Evolutionary conservation across 2,329 filamentous ascomycete species (phyloP).

Genomic region (Trichoderma oligosporum): DNA sequence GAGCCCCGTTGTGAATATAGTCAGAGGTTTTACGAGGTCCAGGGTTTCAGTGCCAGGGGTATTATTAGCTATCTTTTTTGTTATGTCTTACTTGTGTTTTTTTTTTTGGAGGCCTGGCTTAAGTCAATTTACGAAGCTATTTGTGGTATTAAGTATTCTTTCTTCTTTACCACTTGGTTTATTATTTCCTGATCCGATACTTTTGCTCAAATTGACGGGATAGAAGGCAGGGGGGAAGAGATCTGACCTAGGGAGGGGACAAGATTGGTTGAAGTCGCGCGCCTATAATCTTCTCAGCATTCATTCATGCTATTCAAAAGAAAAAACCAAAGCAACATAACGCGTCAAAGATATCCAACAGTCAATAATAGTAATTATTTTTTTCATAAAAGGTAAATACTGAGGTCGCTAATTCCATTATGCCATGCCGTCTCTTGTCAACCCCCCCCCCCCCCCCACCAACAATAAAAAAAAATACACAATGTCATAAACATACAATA

Average conservation of each 20-base stretch:
- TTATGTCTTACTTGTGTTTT: background rate
- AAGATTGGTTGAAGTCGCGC: background rate
- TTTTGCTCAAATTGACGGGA: background rate
- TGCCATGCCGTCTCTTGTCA: background rate
- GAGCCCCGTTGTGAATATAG: constrained; percentile 1
- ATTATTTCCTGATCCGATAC: background rate
- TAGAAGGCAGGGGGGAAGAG: background rate
- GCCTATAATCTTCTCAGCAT: background rate
- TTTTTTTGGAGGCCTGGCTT: background rate
- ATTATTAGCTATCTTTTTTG: constrained; percentile 6
- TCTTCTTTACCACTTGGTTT: background rate
- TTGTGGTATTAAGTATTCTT: background rate
- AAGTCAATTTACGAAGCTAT: no score
- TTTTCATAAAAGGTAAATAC: background rate
- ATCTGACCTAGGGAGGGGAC: background rate
- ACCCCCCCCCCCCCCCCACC: no score
- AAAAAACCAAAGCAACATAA: no score
- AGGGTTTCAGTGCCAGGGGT: constrained; percentile 5
- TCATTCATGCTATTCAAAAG: no score
- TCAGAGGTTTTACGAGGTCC: background rate
- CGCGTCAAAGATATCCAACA: background rate
- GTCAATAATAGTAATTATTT: background rate
- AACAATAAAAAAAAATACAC: no score
- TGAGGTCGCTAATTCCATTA: background rate
- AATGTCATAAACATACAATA: background rate